A percentile compares a stretch with the other conserved stretches of the same genome.
Evolutionary conservation across 441 rosid genomes (phyloP).

Genomic region (Pelargonium citronellum): DNA sequence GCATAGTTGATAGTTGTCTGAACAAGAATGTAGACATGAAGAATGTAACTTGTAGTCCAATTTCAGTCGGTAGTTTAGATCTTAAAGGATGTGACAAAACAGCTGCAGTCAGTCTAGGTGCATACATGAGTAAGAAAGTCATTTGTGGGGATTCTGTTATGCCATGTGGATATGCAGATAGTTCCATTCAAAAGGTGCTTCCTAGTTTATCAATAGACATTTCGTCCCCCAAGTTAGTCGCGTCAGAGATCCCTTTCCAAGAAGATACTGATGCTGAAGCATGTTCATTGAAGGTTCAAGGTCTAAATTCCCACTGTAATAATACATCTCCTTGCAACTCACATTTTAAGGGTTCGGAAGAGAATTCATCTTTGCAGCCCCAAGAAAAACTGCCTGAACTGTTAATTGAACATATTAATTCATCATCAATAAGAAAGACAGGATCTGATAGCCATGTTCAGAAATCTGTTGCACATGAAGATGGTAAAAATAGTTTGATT

Average conservation of each 20-base stretch:
- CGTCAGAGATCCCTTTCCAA: constrained; percentile 26
- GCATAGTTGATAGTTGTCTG: constrained; percentile 24
- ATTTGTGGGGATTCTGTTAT: neutral
- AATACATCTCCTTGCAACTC: constrained; percentile 10
- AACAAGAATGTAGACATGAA: constrained; percentile 36
- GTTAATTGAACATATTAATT: constrained; percentile 2
- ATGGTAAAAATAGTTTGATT: constrained; percentile 14
- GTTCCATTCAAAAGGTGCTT: constrained; percentile 7
- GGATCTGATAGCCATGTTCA: neutral
- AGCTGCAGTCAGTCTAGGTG: neutral
- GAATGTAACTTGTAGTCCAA: constrained; percentile 39
- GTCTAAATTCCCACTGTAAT: constrained; percentile 21
- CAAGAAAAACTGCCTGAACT: constrained; percentile 1
- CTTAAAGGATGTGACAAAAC: constrained; percentile 34
- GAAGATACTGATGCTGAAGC: constrained; percentile 32
- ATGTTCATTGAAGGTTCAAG: constrained; percentile 31
- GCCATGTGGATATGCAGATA: constrained; percentile 3
- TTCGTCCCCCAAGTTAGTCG: constrained; percentile 31
- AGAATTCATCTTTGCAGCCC: constrained; percentile 18
- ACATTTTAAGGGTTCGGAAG: constrained; percentile 20
- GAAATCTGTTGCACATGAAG: constrained; percentile 2
- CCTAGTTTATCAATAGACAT: constrained; percentile 8
- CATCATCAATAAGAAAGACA: neutral
- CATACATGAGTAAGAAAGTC: neutral
- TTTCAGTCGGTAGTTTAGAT: constrained; percentile 42